phyloP scores from a whole-genome alignment of 2,329 filamentous ascomycete species.

The Incumbomyces lentus region DNA sequence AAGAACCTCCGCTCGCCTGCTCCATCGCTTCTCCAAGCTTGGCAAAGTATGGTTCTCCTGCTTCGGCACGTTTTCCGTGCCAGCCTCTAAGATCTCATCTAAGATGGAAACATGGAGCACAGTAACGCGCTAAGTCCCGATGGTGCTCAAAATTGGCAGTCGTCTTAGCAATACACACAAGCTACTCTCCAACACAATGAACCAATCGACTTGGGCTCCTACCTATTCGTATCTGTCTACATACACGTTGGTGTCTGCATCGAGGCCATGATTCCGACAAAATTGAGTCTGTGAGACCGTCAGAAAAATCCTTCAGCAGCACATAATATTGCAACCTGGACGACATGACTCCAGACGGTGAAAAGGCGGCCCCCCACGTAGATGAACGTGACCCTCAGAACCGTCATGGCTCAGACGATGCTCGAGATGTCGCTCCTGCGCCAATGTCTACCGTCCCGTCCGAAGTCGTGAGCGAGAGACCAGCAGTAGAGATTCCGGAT shows the following conservation, averaged over 20 bases:
- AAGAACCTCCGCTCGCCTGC: no score
- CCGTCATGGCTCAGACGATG: not conserved
- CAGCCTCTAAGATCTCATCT: not conserved
- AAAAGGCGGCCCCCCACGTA: not conserved
- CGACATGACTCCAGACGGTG: not conserved
- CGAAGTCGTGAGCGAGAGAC: conserved; percentile 8
- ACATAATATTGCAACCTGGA: not conserved
- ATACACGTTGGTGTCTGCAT: no score
- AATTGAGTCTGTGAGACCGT: no score
- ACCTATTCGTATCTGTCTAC: no score
- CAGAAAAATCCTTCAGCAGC: no score
- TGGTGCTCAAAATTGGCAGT: not conserved
- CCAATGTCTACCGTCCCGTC: not conserved
- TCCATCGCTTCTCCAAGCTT: not conserved
- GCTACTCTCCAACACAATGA: no score
- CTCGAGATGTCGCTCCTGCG: not conserved
- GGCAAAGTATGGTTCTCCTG: not conserved
- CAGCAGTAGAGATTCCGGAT: conserved; percentile 45
- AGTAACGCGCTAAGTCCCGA: not conserved
- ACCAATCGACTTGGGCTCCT: no score
- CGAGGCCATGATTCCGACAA: no score
- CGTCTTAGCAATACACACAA: not conserved
- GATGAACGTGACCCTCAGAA: not conserved
- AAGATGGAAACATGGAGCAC: not conserved
- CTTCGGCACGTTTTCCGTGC: conserved; percentile 6